Base-by-base conservation (phyloP, 805 yeast species). In the Wickerhamiella bombiphila region DNA sequence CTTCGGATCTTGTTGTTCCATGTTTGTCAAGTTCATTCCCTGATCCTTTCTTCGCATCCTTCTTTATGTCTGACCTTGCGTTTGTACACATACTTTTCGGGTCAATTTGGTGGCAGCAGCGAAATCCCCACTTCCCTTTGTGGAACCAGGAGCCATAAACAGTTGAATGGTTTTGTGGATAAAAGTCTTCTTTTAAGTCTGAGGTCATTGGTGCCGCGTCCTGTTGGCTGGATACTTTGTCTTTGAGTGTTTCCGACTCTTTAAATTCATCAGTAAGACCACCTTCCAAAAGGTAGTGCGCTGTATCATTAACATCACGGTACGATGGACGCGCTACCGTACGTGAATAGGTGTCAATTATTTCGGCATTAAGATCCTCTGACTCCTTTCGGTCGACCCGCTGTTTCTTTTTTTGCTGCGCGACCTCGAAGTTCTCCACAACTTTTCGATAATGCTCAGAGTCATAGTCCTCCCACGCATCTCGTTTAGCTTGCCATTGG, bases 401-500 rank as follows among this genome's bases (percentile, higher is more conserved):
- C n/a, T 13, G 18, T n/a, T 19, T 16, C 21, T 30, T 30, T 16
- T 13, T 17, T 8, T 20, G 14, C 22, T 15, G 19, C 22, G 20
- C 9, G 8, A 6, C 33, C 6, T 30, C 33, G 21, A 30, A 30
- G 7, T 30, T 30, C 14, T 30, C 33, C 5, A 30, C 18, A 5
- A 30, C 16, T 5, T 9, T n/a, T 15, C 18, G 15, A 22, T 30
- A 30, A 7, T 30, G 14, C 14, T n/a, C 13, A 15, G 33, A 17
- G 14, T 30, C 33, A 22, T 30, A 30, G 5, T 19, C 18, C 5
- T 9, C 33, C 33, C 33, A 30, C 20, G 33, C 33, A 17, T 30
- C 33, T 6, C 33, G 20, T 22, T 30, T 30, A 6, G 33, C 33
- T n/a, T 30, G 33, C 33, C 33, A 30, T 22, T 30, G 18, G 6